Evolutionary conservation across 1,284 basidiomycete species (phyloP).

Genomic region (Pascua sp.): DNA sequence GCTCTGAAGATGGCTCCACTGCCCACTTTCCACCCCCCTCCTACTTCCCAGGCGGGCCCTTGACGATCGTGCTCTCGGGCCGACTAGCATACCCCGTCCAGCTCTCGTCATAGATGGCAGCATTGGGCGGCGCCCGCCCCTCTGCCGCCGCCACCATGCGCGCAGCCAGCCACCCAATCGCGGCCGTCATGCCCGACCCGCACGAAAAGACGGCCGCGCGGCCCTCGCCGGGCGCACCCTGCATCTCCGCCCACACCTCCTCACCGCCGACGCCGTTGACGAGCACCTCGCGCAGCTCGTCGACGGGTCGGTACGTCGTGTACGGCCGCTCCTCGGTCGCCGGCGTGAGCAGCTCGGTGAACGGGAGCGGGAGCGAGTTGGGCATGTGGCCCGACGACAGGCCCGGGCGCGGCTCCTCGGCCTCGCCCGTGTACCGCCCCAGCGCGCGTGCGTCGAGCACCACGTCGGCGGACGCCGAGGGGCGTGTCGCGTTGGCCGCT

Average conservation of each 20-base stretch:
- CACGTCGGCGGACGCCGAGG: conserved; percentile 53
- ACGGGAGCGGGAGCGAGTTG: conserved; percentile 77
- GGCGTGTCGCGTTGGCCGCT: conserved; percentile 63
- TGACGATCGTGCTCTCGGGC: conserved; percentile 26
- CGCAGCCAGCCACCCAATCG: conserved; percentile 81
- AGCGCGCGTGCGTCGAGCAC: conserved; percentile 83
- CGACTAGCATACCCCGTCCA: conserved; percentile 38
- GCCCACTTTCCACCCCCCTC: not conserved
- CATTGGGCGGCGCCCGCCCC: conserved; percentile 31
- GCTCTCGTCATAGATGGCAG: conserved; percentile 52
- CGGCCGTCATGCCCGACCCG: conserved; percentile 97
- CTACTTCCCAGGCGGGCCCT: not conserved
- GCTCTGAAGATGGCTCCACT: not conserved
- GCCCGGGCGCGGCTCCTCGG: conserved; percentile 84
- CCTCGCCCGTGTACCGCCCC: conserved; percentile 74
- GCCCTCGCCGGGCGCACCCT: conserved; percentile 54
- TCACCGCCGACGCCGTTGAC: conserved; percentile 51
- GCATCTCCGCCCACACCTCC: conserved; percentile 56
- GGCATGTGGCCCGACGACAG: conserved; percentile 93
- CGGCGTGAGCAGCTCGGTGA: conserved; percentile 64
- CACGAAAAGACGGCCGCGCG: conserved; percentile 66
- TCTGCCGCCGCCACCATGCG: conserved; percentile 80
- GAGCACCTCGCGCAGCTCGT: conserved; percentile 58
- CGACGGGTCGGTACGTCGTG: conserved; percentile 59
- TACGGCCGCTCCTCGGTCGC: conserved; percentile 41